A percentile compares a stretch with the other conserved stretches of the same genome.
phyloP scores from a whole-genome alignment of 2,329 filamentous ascomycete species.

The Lachnellula cervina region DNA sequence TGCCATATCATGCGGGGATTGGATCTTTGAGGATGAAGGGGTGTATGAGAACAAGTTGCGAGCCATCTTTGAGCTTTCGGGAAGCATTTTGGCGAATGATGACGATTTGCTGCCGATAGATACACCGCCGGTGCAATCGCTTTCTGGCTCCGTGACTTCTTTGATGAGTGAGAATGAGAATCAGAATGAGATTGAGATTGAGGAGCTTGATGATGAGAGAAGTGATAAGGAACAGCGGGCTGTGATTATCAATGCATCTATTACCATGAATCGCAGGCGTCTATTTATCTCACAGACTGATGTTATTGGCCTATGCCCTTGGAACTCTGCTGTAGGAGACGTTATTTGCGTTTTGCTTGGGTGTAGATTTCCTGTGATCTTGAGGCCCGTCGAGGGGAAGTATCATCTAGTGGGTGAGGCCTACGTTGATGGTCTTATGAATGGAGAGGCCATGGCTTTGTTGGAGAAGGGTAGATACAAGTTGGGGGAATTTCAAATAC shows the following conservation, averaged over 20 bases:
- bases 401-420: conserved; percentile 25
- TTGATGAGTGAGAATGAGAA: conserved; percentile 2
- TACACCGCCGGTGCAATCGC: conserved; percentile 1
- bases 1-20: conserved; percentile 23
- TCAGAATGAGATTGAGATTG: background rate
- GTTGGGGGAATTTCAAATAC: conserved; percentile 19
- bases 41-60: conserved; percentile 17
- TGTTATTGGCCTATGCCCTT: conserved; percentile 20
- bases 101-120: conserved; percentile 9
- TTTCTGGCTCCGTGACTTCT: conserved; percentile 1
- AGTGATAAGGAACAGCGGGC: conserved; percentile 15
- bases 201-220: background rate
- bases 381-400: conserved; percentile 11
- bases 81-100: conserved; percentile 4
- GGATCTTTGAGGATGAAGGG: conserved; percentile 13
- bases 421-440: conserved; percentile 27
- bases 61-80: conserved; percentile 15
- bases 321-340: conserved; percentile 17
- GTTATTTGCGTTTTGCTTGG: conserved; percentile 23
- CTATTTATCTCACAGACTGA: conserved; percentile 13
- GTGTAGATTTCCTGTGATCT: conserved; percentile 25
- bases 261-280: conserved; percentile 22
- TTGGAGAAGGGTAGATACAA: conserved; percentile 7
- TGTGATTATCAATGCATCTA: conserved; percentile 16
- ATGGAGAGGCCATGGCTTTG: conserved; percentile 22